phyloP scores from a whole-genome alignment of 306 rosid species.

The Geum urbanum region DNA sequence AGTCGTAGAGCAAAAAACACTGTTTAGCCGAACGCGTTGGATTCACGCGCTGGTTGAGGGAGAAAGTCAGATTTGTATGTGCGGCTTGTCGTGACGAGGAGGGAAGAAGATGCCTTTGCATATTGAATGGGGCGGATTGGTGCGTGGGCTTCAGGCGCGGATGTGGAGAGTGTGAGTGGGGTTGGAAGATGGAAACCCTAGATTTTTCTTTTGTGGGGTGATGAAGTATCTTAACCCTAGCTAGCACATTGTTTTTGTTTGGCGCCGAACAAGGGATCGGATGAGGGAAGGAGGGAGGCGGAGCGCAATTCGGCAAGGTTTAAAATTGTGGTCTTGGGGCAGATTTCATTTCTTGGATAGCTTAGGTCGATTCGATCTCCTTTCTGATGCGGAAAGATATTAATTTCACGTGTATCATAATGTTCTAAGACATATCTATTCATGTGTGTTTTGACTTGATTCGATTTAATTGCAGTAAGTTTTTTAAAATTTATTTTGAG shows the following conservation, averaged over 20 bases:
- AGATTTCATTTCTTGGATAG: neutral
- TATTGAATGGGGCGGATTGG: conserved; percentile 44
- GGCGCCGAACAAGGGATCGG: conserved; percentile 7
- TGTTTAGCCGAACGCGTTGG: conserved; percentile 36
- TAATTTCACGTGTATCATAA: neutral
- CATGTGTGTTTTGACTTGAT: neutral
- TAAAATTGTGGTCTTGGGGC: neutral
- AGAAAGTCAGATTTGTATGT: conserved; percentile 20
- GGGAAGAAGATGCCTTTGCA: conserved; percentile 62
- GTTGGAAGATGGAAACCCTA: conserved; percentile 57
- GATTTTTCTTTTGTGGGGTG: conserved; percentile 27
- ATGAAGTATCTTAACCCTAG: conserved; percentile 57
- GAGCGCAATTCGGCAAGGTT: conserved; percentile 5
- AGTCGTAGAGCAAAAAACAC: conserved; percentile 25
- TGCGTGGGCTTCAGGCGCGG: conserved; percentile 27
- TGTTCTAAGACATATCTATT: neutral
- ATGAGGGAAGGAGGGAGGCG: neutral
- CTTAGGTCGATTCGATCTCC: neutral
- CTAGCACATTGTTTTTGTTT: neutral
- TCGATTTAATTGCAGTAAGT: neutral
- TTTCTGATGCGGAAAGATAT: neutral
- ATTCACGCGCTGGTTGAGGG: conserved; percentile 40
- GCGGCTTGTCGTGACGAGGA: conserved; percentile 61
- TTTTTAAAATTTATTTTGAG: neutral
- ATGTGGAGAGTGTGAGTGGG: conserved; percentile 24